Base-by-base conservation (phyloP, 352 stramenopile species). In the Pythium myriotylum region DNA sequence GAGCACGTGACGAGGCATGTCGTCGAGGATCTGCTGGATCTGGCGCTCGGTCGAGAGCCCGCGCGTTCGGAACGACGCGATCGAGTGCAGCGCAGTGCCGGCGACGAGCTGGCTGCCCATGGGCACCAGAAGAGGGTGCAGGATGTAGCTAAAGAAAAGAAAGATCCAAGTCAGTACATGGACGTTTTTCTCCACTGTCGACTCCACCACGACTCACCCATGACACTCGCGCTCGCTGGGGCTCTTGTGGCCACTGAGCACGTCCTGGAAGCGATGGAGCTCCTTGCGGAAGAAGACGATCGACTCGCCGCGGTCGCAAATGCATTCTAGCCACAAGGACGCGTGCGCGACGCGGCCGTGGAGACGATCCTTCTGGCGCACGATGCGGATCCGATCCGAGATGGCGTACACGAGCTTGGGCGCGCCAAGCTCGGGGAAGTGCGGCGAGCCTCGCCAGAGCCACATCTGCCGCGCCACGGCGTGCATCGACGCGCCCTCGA, bases 181-280 rank as follows among this genome's bases (percentile, higher is more conserved):
- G n/a, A n/a, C n/a, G n/a, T n/a, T n/a, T n/a, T n/a, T n/a, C n/a
- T n/a, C n/a, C n/a, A n/a, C n/a, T n/a, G n/a, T n/a, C n/a, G n/a
- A n/a, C n/a, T n/a, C n/a, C n/a, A n/a, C n/a, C n/a, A n/a, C n/a
- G 27, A 59, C 52, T 24, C 37, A 68, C 61, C 61, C 62, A 27
- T 69, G 54, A 16, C 62, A 69, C 35, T 69, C 62, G 0, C 61
- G 61, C 10, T 62, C 61, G 40, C 39, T 50, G 1, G 12, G 9
- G 23, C 13, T 49, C 5, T 42, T 16, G 22, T 45, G 23, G 20
- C 29, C 43, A 9, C 23, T 52, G 14, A 56, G 35, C 10, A 2
- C 40, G 32, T 69, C 62, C 23, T 68, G 19, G 42, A 69, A 69
- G n/a, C 29, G 37, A 12, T 69, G 54, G 20, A 69, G 54, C 37